A percentile compares a stretch with the other conserved stretches of the same genome.
phyloP scores from a whole-genome alignment of 768 basidiomycete genomes.

The Leccinum longicurvipes region DNA sequence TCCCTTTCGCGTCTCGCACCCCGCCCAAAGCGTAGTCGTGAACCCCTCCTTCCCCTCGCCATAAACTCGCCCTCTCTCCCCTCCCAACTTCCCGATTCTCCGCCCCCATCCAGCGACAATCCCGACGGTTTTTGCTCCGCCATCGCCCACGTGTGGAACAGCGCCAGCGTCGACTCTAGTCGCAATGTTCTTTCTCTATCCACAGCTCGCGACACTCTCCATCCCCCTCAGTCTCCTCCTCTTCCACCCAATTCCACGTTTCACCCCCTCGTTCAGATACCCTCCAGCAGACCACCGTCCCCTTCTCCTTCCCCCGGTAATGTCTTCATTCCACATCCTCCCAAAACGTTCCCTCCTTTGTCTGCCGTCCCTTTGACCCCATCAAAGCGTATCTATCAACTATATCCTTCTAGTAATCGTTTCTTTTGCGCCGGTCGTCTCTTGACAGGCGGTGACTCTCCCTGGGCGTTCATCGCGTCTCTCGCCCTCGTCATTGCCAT shows the following conservation, averaged over 20 bases:
- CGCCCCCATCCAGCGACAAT: not conserved
- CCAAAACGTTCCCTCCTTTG: constrained; percentile 30
- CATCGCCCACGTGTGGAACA: constrained; percentile 56
- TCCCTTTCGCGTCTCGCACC: constrained; percentile 33
- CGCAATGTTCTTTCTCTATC: constrained; percentile 27
- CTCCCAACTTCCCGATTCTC: not conserved
- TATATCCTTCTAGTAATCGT: constrained; percentile 68
- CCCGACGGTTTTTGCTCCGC: constrained; percentile 29
- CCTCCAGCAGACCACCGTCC: constrained; percentile 22
- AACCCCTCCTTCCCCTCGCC: constrained; percentile 62
- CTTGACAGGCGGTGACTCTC: constrained; percentile 83
- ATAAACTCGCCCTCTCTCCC: not conserved
- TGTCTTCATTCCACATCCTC: constrained; percentile 30
- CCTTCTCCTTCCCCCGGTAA: constrained; percentile 28
- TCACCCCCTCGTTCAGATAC: constrained; percentile 25
- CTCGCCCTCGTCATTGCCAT: constrained; percentile 62
- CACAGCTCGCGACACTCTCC: not conserved
- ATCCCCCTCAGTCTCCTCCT: constrained; percentile 3
- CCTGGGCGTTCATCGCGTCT: constrained; percentile 73
- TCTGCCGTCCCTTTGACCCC: constrained; percentile 32
- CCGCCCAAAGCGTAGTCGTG: constrained; percentile 62
- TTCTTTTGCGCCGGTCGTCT: constrained; percentile 73
- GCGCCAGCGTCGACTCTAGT: constrained; percentile 50
- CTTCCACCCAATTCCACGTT: constrained; percentile 13
- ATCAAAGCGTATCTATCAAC: constrained; percentile 53